These are phyloP conservation scores for Starmera quercuum DNA, from an alignment of 805 yeast genomes.

Conservation along the genomic window DNA sequence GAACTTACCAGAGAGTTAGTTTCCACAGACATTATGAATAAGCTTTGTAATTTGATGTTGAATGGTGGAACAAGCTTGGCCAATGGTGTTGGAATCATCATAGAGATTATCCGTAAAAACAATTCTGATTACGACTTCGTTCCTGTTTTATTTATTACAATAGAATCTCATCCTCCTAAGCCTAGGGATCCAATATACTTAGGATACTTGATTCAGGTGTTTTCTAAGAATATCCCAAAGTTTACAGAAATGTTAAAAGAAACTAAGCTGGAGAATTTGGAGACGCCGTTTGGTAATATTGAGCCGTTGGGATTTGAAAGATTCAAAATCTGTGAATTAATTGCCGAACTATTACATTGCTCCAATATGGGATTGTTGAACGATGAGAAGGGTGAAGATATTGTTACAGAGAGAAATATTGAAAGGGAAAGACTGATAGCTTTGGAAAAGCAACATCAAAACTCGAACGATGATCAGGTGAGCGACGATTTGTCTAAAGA, in stretches of 20 bases:
- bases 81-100: slow-evolving; percentile 90
- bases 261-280: slow-evolving; percentile 28
- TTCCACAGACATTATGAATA: slow-evolving; percentile 57
- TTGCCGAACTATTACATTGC: slow-evolving; percentile 93
- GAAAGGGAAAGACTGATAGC: slow-evolving; percentile 49
- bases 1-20: slow-evolving; percentile 89
- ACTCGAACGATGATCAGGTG: slow-evolving; percentile 5
- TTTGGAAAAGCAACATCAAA: slow-evolving; percentile 18
- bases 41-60: slow-evolving; percentile 71
- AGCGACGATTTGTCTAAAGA: slow-evolving; percentile 25
- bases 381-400: slow-evolving; percentile 61
- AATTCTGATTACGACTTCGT: slow-evolving; percentile 92
- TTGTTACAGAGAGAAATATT: slow-evolving; percentile 61
- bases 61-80: slow-evolving; percentile 81
- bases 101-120: slow-evolving; percentile 90
- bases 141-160: slow-evolving; percentile 73
- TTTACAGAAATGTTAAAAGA: slow-evolving; percentile 56
- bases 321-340: slow-evolving; percentile 82
- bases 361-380: slow-evolving; percentile 94
- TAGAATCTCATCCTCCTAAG: slow-evolving; percentile 88
- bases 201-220: slow-evolving; percentile 75
- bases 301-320: slow-evolving; percentile 86
- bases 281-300: slow-evolving; percentile 58
- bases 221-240: slow-evolving; percentile 64
- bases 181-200: slow-evolving; percentile 89